These are phyloP conservation scores for Casuarina cunninghamiana DNA, from an alignment of 306 rosid species.

Conservation along the genomic window DNA sequence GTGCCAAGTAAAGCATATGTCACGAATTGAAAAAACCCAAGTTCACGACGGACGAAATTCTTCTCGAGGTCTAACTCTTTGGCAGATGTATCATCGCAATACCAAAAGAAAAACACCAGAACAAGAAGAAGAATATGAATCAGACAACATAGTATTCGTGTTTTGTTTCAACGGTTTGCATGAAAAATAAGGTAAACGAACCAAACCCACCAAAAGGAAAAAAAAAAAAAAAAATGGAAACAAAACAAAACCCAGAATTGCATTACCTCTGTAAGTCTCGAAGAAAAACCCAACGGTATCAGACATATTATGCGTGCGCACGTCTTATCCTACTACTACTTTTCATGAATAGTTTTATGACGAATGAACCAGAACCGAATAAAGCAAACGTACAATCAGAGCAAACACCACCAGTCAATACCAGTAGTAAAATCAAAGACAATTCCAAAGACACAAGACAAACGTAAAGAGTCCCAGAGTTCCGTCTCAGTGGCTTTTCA, in stretches of 20 bases:
- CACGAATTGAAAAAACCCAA: background rate
- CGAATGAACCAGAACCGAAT: conserved; percentile 12
- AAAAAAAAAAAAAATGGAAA: background rate
- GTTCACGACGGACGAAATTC: background rate
- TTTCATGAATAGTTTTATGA: background rate
- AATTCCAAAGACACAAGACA: background rate
- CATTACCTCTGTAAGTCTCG: background rate
- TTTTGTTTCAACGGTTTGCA: background rate
- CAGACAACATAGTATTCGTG: background rate
- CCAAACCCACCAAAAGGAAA: background rate
- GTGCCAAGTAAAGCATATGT: conserved; percentile 9
- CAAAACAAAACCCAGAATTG: conserved; percentile 6
- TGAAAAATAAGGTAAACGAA: background rate
- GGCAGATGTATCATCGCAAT: conserved; percentile 11
- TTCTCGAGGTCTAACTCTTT: background rate
- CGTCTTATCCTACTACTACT: background rate
- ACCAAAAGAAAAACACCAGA: background rate
- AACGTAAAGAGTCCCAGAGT: background rate
- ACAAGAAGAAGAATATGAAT: background rate
- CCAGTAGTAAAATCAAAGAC: conserved; percentile 19
- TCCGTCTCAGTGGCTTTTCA: background rate
- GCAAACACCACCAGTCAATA: conserved; percentile 20
- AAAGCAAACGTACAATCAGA: conserved; percentile 13
- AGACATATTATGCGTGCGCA: background rate
- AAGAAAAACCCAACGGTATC: background rate